Conservation (phyloP, 768 basidiomycete species). For the Cystobasidium ongulense region DNA sequence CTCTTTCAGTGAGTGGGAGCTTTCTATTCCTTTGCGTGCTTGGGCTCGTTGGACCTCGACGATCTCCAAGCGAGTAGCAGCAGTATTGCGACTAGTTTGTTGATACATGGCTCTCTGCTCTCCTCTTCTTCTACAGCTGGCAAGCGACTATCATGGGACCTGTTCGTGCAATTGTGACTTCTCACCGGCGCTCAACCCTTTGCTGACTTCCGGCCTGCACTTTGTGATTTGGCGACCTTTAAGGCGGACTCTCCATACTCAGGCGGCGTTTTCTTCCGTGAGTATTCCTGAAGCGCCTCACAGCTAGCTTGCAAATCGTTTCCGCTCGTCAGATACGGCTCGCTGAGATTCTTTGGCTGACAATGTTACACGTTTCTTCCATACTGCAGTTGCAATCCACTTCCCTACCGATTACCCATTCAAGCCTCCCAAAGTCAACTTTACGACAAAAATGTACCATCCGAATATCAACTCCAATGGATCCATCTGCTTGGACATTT, state of each 20-base stretch:
- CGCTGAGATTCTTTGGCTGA: neutral
- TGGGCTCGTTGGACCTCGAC: too few species aligned
- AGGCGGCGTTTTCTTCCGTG: slow-evolving; percentile 91
- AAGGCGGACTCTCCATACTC: slow-evolving; percentile 98
- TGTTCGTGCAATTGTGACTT: slow-evolving; percentile 47
- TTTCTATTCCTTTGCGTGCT: too few species aligned
- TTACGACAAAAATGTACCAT: slow-evolving; percentile 99
- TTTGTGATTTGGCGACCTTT: neutral
- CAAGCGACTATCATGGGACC: slow-evolving; percentile 99
- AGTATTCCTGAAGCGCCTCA: slow-evolving; percentile 15
- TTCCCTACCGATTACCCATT: slow-evolving; percentile 78
- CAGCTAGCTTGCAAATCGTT: neutral
- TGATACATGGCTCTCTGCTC: too few species aligned
- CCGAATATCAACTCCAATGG: slow-evolving; percentile 99
- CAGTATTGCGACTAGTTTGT: too few species aligned
- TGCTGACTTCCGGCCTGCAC: neutral
- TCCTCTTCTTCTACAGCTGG: slow-evolving; percentile 44
- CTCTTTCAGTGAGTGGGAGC: slow-evolving; percentile 70
- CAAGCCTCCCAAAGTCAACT: slow-evolving; percentile 99
- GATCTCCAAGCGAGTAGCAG: too few species aligned
- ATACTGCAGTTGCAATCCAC: slow-evolving; percentile 64
- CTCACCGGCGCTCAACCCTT: neutral
- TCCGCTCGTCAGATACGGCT: neutral
- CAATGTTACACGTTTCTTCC: neutral
- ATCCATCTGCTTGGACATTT: slow-evolving; percentile 94